Percentiles rank a stretch among this genome's conserved stretches.
phyloP scores from a whole-genome alignment of 768 basidiomycete species.

The Lactarius tabidus region DNA sequence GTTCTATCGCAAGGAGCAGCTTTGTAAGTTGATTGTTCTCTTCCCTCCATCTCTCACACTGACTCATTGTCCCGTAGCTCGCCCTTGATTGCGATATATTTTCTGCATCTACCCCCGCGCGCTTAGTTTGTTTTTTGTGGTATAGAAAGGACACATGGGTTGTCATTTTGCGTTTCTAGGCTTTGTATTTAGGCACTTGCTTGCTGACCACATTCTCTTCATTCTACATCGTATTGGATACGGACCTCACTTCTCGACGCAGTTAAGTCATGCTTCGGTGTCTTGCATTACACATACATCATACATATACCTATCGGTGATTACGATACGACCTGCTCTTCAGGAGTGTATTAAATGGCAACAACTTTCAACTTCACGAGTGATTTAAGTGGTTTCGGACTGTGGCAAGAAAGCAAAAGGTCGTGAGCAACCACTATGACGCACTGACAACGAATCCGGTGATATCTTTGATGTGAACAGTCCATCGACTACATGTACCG shows the following conservation, averaged over 20 bases:
- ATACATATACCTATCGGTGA: slow-evolving; percentile 9
- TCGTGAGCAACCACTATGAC: not conserved
- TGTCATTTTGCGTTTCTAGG: slow-evolving; percentile 10
- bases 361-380: slow-evolving; percentile 1
- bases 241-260: slow-evolving; percentile 5
- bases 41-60: not conserved
- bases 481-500: not conserved
- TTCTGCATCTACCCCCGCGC: slow-evolving; percentile 19
- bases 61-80: slow-evolving; percentile 25
- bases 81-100: slow-evolving; percentile 28
- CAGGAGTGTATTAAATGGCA: slow-evolving; percentile 8
- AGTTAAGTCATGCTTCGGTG: slow-evolving; percentile 20
- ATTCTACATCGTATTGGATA: slow-evolving; percentile 12
- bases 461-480: not conserved
- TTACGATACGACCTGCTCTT: slow-evolving; percentile 8
- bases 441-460: not conserved
- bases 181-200: slow-evolving; percentile 24
- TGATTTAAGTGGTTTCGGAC: not conserved
- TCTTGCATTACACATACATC: slow-evolving; percentile 16
- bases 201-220: slow-evolving; percentile 22
- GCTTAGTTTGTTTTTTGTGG: slow-evolving; percentile 20
- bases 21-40: slow-evolving; percentile 46
- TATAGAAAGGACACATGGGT: slow-evolving; percentile 15
- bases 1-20: slow-evolving; percentile 96
- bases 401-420: not conserved